Evolutionary conservation across 495 filamentous ascomycete species (phyloP).

Genomic region (Viridothelium virens): DNA sequence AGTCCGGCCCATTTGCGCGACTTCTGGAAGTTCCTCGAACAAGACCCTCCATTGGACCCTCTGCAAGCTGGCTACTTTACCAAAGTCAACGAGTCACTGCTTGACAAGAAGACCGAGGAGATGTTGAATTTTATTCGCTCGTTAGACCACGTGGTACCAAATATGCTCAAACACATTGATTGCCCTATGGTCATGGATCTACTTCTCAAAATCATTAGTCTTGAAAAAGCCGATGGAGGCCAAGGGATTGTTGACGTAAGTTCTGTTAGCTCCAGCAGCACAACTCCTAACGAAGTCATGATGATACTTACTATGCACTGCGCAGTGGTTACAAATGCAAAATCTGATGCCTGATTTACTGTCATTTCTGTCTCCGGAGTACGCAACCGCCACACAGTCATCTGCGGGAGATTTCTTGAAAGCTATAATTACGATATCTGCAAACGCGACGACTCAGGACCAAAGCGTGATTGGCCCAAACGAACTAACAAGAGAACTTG

Average conservation of each 20-base stretch:
- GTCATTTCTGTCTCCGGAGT: slow-evolving; percentile 74
- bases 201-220: slow-evolving; percentile 90
- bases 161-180: slow-evolving; percentile 90
- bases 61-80: slow-evolving; percentile 96
- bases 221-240: slow-evolving; percentile 87
- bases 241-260: slow-evolving; percentile 90
- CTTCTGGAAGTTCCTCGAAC: slow-evolving; percentile 87
- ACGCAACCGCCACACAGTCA: slow-evolving; percentile 81
- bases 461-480: slow-evolving; percentile 97
- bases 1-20: slow-evolving; percentile 64
- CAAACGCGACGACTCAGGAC: slow-evolving; percentile 95
- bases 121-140: slow-evolving; percentile 86
- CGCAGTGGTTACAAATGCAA: slow-evolving; percentile 85
- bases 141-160: slow-evolving; percentile 67
- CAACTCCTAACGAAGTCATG: slow-evolving; percentile 1
- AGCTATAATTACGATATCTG: slow-evolving; percentile 97
- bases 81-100: slow-evolving; percentile 91
- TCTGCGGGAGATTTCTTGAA: slow-evolving; percentile 97
- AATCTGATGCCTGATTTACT: slow-evolving; percentile 83
- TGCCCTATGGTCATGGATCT: slow-evolving; percentile 99
- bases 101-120: slow-evolving; percentile 95
- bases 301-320: slow-evolving; percentile 14
- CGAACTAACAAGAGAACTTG: slow-evolving; percentile 88
- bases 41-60: slow-evolving; percentile 72
- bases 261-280: slow-evolving; percentile 13